Base-by-base conservation (phyloP, 1,284 basidiomycete genomes). In the Volvariella volvacea region DNA sequence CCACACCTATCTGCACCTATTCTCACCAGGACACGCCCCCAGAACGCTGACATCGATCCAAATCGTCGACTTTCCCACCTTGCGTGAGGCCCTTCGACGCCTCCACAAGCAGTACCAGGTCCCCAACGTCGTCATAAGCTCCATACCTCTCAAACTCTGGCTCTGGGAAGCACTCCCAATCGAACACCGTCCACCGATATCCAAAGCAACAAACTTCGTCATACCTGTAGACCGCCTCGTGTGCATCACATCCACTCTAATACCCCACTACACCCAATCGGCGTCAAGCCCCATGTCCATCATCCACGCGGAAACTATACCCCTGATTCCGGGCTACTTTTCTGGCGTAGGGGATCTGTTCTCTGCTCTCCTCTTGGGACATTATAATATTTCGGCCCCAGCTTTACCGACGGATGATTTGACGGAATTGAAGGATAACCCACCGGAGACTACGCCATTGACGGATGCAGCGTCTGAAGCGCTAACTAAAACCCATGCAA, bases 261-360 rank as follows among this genome's bases (percentile, higher is more conserved):
- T 39, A 9, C 12, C 14, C 25, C 25, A 28, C 25, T 12, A 28
- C 25, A 41, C 12, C 52, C 36, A 22, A 34, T 41, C 45, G 36
- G 42, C 39, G 19, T 56, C 40, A 43, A 31, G 4, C 31, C 51
- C 12, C 45, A 36, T 57, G 12, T 74, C 76, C 1, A 58, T 57
- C 0, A 73, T 94, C 15, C 76, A 88, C 62, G 79, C 82, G 0
- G 78, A 81, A 52, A 74, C 73, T 37, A 81, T 98, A 8, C 87
- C 89, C 0, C 78, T 87, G 34, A 76, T 97, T 20, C 80, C 86
- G 16, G 92, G 92, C 7, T 96, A 97, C 67, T 99, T 95, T 62
- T 89, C 90, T 8, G 96, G 95, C 20, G 94, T 97, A 2, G 96
- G 95, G 10, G 95, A 99, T 61, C 78, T 98, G 43, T 99, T 99